Percentiles rank a stretch among this genome's conserved stretches.
These are phyloP conservation scores for Dillenia turbinata DNA, from an alignment of 164 flowering plant genomes.

Conservation along the genomic window DNA sequence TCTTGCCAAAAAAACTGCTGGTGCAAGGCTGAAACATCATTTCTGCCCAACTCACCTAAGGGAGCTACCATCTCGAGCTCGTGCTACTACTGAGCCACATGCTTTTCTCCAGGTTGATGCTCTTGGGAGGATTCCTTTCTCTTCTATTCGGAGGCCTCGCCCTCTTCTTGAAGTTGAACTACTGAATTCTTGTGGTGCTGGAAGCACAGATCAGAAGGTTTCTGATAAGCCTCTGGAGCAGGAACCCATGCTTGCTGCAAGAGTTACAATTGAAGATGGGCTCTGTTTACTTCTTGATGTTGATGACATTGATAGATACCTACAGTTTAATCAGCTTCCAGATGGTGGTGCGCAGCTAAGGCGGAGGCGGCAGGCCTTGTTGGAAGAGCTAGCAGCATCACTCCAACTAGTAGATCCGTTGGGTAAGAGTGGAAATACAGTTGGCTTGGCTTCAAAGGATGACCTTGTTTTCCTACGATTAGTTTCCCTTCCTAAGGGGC, in stretches of 20 bases:
- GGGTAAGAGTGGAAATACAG: constrained; percentile 35
- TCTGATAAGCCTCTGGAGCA: constrained; percentile 53
- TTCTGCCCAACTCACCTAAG: constrained; percentile 47
- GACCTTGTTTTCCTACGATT: constrained; percentile 52
- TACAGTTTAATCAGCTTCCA: constrained; percentile 47
- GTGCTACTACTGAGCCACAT: constrained; percentile 44
- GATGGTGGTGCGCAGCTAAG: constrained; percentile 52
- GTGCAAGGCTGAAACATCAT: constrained; percentile 38
- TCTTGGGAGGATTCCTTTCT: constrained; percentile 53
- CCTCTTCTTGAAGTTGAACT: constrained; percentile 63
- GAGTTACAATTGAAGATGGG: constrained; percentile 57
- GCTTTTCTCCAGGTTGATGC: constrained; percentile 62
- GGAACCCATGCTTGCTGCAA: constrained; percentile 65
- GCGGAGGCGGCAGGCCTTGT: constrained; percentile 33
- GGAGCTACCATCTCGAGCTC: constrained; percentile 44
- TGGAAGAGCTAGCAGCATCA: constrained; percentile 53
- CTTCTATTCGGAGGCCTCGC: constrained; percentile 62
- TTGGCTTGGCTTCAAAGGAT: constrained; percentile 37
- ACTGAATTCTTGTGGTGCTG: constrained; percentile 25
- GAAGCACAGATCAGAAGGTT: constrained; percentile 27
- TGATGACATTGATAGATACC: constrained; percentile 58
- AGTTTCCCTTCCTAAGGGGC: constrained; percentile 57
- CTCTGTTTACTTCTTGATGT: constrained; percentile 57
- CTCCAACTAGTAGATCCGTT: constrained; percentile 60
- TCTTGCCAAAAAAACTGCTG: constrained; percentile 42